phyloP scores from a whole-genome alignment of 2,329 filamentous ascomycete species.

The Ophiocordyceps camponoti-saundersi region DNA sequence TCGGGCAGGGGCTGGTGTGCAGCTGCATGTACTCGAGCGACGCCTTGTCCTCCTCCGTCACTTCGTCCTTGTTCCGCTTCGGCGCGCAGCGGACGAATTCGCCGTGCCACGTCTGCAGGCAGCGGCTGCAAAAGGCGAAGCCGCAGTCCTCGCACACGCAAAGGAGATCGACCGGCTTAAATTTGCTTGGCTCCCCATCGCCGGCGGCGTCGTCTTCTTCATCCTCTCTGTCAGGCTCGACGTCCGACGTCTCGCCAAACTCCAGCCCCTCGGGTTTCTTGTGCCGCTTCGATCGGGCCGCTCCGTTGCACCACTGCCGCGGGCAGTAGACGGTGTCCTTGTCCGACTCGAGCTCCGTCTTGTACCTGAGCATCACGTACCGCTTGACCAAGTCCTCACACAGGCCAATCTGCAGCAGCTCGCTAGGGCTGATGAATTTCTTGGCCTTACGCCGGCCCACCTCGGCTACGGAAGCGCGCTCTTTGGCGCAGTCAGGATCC shows the following conservation, averaged over 20 bases:
- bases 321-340: slow-evolving; percentile 89
- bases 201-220: slow-evolving; percentile 5
- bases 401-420: slow-evolving; percentile 63
- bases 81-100: slow-evolving; percentile 57
- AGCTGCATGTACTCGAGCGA: slow-evolving; percentile 67
- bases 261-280: slow-evolving; percentile 53
- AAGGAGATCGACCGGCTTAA: slow-evolving; percentile 44
- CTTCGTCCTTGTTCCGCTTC: slow-evolving; percentile 47
- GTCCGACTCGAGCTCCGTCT: slow-evolving; percentile 80
- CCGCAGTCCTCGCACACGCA: slow-evolving; percentile 77
- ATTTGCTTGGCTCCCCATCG: slow-evolving; percentile 11
- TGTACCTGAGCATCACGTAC: slow-evolving; percentile 81
- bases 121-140: slow-evolving; percentile 70
- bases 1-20: slow-evolving; percentile 78
- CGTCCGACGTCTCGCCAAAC: slow-evolving; percentile 37
- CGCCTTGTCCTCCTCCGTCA: slow-evolving; percentile 72
- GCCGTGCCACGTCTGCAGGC: slow-evolving; percentile 75
- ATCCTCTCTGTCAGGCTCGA: slow-evolving; percentile 31
- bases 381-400: slow-evolving; percentile 59
- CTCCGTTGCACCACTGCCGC: slow-evolving; percentile 79
- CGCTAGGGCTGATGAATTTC: slow-evolving; percentile 59
- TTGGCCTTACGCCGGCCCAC: slow-evolving; percentile 34
- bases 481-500: slow-evolving; percentile 59
- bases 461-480: slow-evolving; percentile 20
- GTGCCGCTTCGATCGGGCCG: slow-evolving; percentile 60